Conservation (phyloP, 495 filamentous ascomycete species). For the Xylaria acuta region DNA sequence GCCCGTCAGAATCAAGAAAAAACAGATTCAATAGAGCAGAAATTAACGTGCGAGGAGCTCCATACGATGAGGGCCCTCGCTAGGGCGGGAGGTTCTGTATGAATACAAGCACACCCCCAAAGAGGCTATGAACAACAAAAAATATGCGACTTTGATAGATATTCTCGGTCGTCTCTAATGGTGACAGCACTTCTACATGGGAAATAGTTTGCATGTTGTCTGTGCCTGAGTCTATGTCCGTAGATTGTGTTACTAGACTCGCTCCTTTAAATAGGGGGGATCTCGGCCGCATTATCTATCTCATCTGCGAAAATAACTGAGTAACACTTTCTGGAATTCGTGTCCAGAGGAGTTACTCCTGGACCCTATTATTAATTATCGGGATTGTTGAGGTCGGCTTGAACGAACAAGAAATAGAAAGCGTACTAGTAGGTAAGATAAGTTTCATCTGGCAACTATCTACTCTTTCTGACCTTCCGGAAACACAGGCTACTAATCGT, state of each 20-base stretch:
- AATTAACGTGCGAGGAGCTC: neutral
- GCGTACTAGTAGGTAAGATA: neutral
- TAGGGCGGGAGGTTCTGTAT: constrained; percentile 15
- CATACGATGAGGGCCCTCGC: neutral
- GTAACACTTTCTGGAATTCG: neutral
- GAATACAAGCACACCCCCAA: constrained; percentile 14
- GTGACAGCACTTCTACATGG: neutral
- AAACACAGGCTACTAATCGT: constrained; percentile 86
- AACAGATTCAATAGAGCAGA: constrained; percentile 28
- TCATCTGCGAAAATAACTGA: neutral
- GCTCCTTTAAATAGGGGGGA: neutral
- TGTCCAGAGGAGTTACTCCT: neutral
- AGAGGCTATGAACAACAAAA: neutral
- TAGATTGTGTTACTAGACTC: neutral
- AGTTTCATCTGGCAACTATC: neutral
- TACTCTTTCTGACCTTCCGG: constrained; percentile 48
- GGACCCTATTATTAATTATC: neutral
- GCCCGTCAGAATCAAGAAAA: constrained; percentile 13
- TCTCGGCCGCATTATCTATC: neutral
- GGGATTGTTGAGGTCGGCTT: neutral
- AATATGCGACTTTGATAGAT: neutral
- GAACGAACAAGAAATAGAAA: neutral
- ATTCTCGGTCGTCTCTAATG: neutral
- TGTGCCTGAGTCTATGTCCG: neutral
- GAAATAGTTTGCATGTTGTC: neutral